A percentile compares a stretch with the other conserved stretches of the same genome.
phyloP scores from a whole-genome alignment of 1,284 basidiomycete genomes.

The Leccinum angustisporum region DNA sequence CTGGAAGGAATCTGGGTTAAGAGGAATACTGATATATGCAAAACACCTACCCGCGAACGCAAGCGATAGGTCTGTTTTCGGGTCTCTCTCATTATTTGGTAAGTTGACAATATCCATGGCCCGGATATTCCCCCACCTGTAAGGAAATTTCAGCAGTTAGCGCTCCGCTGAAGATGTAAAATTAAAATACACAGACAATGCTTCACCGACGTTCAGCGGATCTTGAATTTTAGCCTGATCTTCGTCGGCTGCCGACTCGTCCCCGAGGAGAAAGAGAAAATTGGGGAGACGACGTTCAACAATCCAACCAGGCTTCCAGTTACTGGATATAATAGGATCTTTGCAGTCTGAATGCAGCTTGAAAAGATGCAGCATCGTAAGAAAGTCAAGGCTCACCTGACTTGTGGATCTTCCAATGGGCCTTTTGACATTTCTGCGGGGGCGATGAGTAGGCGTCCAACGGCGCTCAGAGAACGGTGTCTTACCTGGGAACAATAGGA shows the following conservation, averaged over 20 bases:
- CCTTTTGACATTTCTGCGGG: constrained; percentile 26
- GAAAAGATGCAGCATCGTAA: not conserved
- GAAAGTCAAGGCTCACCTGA: constrained; percentile 15
- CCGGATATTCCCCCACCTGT: constrained; percentile 25
- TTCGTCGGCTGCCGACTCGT: constrained; percentile 5
- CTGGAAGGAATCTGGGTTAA: constrained; percentile 10
- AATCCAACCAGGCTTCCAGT: constrained; percentile 28
- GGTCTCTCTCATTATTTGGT: constrained; percentile 36
- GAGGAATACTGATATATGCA: constrained; percentile 2
- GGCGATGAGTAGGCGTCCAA: not conserved
- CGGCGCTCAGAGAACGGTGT: not conserved
- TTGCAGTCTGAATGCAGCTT: constrained; percentile 23
- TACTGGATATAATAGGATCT: constrained; percentile 19
- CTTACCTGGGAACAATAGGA: constrained; percentile 41
- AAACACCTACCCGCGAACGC: constrained; percentile 35
- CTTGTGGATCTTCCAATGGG: constrained; percentile 28
- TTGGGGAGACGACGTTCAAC: constrained; percentile 20
- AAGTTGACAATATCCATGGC: constrained; percentile 43
- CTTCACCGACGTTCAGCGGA: constrained; percentile 16
- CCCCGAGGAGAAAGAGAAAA: constrained; percentile 14
- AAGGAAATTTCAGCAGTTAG: constrained; percentile 1
- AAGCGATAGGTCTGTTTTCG: constrained; percentile 35
- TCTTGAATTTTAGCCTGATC: constrained; percentile 7
- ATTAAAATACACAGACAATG: constrained; percentile 18
- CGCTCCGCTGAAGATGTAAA: not conserved